Evolutionary conservation across 768 basidiomycete genomes (phyloP).

Genomic region (Suillus subalutaceus): DNA sequence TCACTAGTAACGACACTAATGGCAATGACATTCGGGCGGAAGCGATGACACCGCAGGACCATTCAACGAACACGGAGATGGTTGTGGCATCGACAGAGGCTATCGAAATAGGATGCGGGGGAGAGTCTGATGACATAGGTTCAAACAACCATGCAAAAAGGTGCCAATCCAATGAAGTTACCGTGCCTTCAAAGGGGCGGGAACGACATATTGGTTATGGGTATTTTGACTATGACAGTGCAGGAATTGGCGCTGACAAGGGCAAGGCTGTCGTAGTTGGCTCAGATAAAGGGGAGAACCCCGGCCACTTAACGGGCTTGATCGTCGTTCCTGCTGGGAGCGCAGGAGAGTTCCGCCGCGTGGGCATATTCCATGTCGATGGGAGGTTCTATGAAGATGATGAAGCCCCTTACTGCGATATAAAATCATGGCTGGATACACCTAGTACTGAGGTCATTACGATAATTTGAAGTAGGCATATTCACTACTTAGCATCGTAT

Average conservation of each 20-base stretch:
- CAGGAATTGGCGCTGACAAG: background rate
- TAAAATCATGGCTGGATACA: slow-evolving; percentile 2
- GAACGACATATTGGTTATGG: slow-evolving; percentile 8
- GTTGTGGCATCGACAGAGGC: background rate
- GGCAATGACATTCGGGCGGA: background rate
- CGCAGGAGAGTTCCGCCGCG: slow-evolving; percentile 2
- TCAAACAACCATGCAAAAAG: background rate
- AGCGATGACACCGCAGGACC: background rate
- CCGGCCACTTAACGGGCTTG: background rate
- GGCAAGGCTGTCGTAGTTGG: slow-evolving; percentile 7
- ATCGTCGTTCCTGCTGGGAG: slow-evolving; percentile 1
- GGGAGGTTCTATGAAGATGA: slow-evolving; percentile 4
- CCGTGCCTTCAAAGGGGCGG: background rate
- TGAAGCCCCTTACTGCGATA: slow-evolving; percentile 5
- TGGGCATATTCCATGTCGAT: slow-evolving; percentile 1
- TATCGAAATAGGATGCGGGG: background rate
- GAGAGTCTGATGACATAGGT: slow-evolving; percentile 2
- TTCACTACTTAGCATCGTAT: background rate
- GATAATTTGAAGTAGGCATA: background rate
- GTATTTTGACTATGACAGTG: slow-evolving; percentile 7
- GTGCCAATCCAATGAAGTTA: background rate
- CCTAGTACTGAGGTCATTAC: background rate
- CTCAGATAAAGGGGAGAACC: background rate
- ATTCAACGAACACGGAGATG: background rate
- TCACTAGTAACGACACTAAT: background rate